Evolutionary conservation across 1,139 yeast genomes (phyloP), one percentile per base, ranked within the genome.

Genomic region (Arxiozyma heterogenica): DNA sequence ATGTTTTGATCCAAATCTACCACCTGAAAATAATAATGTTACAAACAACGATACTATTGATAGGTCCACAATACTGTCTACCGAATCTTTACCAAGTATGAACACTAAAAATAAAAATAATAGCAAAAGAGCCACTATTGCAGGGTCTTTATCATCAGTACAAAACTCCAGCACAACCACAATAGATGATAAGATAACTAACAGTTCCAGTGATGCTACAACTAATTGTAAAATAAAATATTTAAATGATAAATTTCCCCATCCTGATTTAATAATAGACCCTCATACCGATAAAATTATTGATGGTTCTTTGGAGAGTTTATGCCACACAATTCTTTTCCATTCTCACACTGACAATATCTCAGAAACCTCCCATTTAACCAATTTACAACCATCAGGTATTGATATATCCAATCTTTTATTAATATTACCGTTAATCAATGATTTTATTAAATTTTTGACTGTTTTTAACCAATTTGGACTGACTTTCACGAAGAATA

Each of bases 251-350:
- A 64, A 71, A 4, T 76, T 75, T 55, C 83, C 84, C 2, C 96
- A 89, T 66, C 96, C 96, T 1, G 83, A 82, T 47, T 71, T 89
- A 44, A 74, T 73, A 43, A 71, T 81, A 57, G 88, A 84, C 63
- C 71, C 73, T 42, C 70, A 73, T 2, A 44, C 41, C 3, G 77
- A 75, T 54, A 55, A 77, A 55, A 73, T 78, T 52, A 60, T 75
- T 12, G 73, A 75, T 30, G 86, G 86, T 18, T 67, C 88, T 1
- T 67, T 82, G 20, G 96, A 88, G 65, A 79, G 90, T 45, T 74
- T 89, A 46, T 78, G 90, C 57, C 96, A 89, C 67, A 80, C 86
- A 12, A 73, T 86, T 41, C 68, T 88, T 8, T 87, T 87, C 69
- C 52, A 41, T n/a, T 30, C 51, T 1, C 27, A 42, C 25, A 46